These are phyloP conservation scores for Sclerotiophoma versabilis DNA, from an alignment of 2,329 filamentous ascomycete genomes.

Conservation along the genomic window DNA sequence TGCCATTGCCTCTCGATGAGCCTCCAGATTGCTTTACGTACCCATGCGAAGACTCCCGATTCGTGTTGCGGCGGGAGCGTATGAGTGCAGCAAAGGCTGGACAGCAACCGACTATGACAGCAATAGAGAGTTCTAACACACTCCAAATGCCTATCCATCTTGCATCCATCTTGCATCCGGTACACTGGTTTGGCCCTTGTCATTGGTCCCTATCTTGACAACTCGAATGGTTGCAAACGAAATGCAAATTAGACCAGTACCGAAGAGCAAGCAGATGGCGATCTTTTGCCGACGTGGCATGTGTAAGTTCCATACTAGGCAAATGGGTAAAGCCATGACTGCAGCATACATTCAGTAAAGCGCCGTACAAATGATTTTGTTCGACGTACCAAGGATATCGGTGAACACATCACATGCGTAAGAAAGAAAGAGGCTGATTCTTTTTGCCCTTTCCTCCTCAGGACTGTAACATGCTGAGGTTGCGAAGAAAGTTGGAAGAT, in stretches of 20 bases:
- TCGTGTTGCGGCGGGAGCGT: neutral
- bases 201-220: neutral
- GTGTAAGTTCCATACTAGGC: slow-evolving; percentile 6
- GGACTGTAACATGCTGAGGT: too few species aligned
- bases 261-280: neutral
- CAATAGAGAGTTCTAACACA: neutral
- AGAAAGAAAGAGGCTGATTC: too few species aligned
- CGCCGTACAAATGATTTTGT: neutral
- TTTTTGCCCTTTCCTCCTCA: too few species aligned
- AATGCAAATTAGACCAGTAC: slow-evolving; percentile 1
- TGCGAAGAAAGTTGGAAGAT: too few species aligned
- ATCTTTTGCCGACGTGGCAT: slow-evolving; percentile 1
- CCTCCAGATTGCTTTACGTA: neutral
- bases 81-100: neutral
- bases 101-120: neutral
- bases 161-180: neutral
- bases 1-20: neutral
- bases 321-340: slow-evolving; percentile 9
- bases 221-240: neutral
- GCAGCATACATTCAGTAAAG: neutral
- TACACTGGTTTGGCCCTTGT: neutral
- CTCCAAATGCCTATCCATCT: too few species aligned
- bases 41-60: neutral
- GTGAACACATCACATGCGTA: neutral
- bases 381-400: neutral